phyloP scores from a whole-genome alignment of 148 eudicot species.

The Fagopyrum esculentum region DNA sequence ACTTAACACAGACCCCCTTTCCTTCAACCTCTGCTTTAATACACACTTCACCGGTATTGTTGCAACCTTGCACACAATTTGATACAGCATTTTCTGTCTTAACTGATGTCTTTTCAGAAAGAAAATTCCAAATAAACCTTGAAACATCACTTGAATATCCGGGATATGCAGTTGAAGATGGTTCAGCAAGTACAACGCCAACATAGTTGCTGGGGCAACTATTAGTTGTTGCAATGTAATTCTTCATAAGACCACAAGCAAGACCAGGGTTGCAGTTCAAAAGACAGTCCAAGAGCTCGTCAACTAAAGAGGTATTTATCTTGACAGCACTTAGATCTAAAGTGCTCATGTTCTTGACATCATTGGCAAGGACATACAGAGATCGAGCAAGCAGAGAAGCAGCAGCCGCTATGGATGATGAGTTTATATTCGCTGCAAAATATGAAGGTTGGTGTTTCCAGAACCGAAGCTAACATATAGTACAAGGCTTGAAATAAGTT shows the following conservation, averaged over 20 bases:
- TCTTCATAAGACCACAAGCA: conserved; percentile 70
- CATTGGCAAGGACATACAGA: conserved; percentile 72
- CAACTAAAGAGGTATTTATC: conserved; percentile 66
- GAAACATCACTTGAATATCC: conserved; percentile 70
- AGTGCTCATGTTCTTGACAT: conserved; percentile 25
- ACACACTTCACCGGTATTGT: conserved; percentile 49
- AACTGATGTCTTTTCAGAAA: conserved; percentile 73
- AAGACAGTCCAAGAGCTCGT: conserved; percentile 78
- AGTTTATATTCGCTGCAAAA: conserved; percentile 76
- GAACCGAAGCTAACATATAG: neutral
- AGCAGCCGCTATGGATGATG: conserved; percentile 74
- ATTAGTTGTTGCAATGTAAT: conserved; percentile 55
- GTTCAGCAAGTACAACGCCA: conserved; percentile 74
- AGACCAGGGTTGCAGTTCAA: conserved; percentile 82
- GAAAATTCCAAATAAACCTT: conserved; percentile 82
- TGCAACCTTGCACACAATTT: conserved; percentile 60
- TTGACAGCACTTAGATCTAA: conserved; percentile 36
- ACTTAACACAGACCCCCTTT: conserved; percentile 73
- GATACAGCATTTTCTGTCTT: conserved; percentile 38
- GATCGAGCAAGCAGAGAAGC: conserved; percentile 90
- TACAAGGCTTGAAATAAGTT: neutral
- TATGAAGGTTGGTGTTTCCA: conserved; percentile 11
- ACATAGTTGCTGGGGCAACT: conserved; percentile 90
- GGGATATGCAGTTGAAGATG: conserved; percentile 63
- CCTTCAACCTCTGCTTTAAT: conserved; percentile 59